Evolutionary conservation across 371 early-diverging fungal species (phyloP).

Genomic region (Entomophthora muscae): DNA sequence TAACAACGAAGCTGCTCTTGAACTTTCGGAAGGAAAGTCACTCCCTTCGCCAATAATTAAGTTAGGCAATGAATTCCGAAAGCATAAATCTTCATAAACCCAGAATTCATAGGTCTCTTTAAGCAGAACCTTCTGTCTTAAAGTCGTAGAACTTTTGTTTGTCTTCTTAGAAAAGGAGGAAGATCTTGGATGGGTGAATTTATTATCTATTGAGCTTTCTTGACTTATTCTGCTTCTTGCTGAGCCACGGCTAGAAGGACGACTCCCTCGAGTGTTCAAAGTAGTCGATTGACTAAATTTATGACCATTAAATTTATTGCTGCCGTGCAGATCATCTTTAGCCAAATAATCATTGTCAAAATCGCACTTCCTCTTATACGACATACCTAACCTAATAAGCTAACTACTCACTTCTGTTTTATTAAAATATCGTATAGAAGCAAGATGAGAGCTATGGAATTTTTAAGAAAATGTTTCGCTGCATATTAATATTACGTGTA

Average conservation of each 20-base stretch:
- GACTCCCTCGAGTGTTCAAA: not conserved
- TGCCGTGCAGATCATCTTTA: not conserved
- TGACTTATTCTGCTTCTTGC: not conserved
- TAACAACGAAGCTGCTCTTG: not conserved
- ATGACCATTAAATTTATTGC: not conserved
- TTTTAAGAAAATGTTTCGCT: too few species aligned
- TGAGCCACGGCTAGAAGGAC: not conserved
- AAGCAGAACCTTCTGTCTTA: not conserved
- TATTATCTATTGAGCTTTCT: too few species aligned
- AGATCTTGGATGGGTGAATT: too few species aligned
- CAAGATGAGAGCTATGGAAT: too few species aligned
- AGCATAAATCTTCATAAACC: not conserved
- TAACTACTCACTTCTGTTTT: too few species aligned
- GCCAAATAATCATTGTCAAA: not conserved
- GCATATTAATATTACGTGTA: too few species aligned
- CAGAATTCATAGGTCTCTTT: not conserved
- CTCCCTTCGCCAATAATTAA: not conserved
- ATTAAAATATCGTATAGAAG: too few species aligned
- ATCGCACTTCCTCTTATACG: not conserved
- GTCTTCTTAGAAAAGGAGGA: too few species aligned
- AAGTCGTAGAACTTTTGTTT: not conserved
- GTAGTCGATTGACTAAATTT: not conserved
- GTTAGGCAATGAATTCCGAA: not conserved
- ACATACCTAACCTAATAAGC: too few species aligned
- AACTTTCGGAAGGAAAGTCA: not conserved